Evolutionary conservation across 768 basidiomycete genomes (phyloP), one percentile per base, ranked within the genome.

Genomic region (Lyophyllum decastes): DNA sequence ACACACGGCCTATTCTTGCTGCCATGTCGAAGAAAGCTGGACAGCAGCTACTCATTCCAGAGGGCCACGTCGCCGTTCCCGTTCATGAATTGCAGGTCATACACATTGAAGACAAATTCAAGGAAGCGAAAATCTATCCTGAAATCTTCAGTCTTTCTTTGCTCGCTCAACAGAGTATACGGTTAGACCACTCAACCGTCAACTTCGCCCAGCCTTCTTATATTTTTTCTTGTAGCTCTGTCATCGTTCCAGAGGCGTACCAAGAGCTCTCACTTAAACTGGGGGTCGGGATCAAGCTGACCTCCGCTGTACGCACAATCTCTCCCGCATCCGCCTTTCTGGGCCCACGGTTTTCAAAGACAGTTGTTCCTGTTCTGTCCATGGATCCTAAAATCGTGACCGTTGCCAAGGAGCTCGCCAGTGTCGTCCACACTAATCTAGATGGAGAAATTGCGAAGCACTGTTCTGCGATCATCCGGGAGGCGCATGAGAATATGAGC

Each of bases 291-390:
- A 75, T 85, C 61, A 83, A 81, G 58, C 74, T 86, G 40, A 84
- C 84, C 3, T 83, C 82, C 12, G 82, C 82, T 7, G 74, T 84
- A 16, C 80, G 84, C 56, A 83, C 82, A 1, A 83, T 86, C 44
- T 83, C 82, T n/a, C 83, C 83, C 2, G 78, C 81, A 45, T 82
- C 82, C 5, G 83, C 82, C 1, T 82, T 80, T 62, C 66, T 84
- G 12, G 82, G 83, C 1, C 82, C 83, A 2, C 77, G 82, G 19
- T 86, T 86, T 66, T 84, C 82, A 2, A 66, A 75, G 1, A 70
- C 81, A 43, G 78, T 84, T 25, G 78, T 84, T 25, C 83, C 83
- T 5, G 72, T 62, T 10, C 73, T 86, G 17, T 73, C 67, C 21
- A 77, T 82, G 70, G 78, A 85, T 55, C 72, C 68, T 3, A 73